A percentile compares a stretch with the other conserved stretches of the same genome.
Evolutionary conservation across 495 filamentous ascomycete species (phyloP).

Genomic region (Penicillium herquei): DNA sequence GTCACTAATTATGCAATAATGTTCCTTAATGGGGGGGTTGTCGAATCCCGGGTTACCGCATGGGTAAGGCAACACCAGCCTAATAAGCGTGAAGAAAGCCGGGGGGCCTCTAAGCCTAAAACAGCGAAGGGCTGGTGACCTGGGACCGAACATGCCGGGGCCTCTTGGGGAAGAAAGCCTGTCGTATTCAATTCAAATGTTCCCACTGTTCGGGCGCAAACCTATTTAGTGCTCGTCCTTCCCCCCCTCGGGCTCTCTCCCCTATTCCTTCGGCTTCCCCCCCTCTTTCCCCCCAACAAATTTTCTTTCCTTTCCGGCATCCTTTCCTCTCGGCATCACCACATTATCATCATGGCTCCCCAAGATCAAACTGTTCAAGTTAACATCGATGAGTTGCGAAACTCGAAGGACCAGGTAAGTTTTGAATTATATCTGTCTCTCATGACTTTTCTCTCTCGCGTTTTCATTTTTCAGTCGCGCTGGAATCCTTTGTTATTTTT

Average conservation of each 20-base stretch:
- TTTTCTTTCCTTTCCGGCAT: slow-evolving; percentile 13
- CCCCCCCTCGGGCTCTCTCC: slow-evolving; percentile 3
- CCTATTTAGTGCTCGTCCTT: slow-evolving; percentile 27
- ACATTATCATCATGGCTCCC: background rate
- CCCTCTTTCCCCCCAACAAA: slow-evolving; percentile 18
- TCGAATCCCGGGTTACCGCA: background rate
- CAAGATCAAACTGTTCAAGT: slow-evolving; percentile 32
- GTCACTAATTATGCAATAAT: too few relatives aligned
- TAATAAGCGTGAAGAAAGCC: background rate
- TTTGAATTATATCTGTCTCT: slow-evolving; percentile 5
- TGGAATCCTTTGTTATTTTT: background rate
- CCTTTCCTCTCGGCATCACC: slow-evolving; percentile 2
- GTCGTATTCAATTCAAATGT: too few relatives aligned
- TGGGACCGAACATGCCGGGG: slow-evolving; percentile 7
- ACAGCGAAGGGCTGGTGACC: slow-evolving; percentile 11
- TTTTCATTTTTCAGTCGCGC: slow-evolving; percentile 2
- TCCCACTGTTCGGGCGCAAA: too few relatives aligned
- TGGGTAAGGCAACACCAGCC: slow-evolving; percentile 1
- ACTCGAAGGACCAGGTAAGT: slow-evolving; percentile 65
- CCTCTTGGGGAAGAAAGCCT: background rate
- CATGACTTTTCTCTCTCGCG: background rate
- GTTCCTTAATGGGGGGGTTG: background rate
- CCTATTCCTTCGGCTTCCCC: slow-evolving; percentile 9
- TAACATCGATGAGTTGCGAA: slow-evolving; percentile 60
- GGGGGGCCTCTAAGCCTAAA: slow-evolving; percentile 27